Conservation (phyloP, 176 grass and related monocot species). For the Pharus latifolius region DNA sequence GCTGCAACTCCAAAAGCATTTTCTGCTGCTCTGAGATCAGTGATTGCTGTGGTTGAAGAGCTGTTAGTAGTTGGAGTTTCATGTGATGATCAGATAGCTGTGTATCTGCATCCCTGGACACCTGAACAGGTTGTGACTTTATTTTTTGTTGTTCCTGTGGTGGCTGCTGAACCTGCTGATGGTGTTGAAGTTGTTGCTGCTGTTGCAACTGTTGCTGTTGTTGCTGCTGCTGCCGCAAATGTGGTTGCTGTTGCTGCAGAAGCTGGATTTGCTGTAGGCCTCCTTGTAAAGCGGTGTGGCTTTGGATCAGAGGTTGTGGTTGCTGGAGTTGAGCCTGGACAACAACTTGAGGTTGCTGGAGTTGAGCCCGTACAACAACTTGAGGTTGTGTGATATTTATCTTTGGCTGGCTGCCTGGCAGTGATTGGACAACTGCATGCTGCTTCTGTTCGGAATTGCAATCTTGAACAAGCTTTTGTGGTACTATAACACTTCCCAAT, state of each 20-base stretch:
- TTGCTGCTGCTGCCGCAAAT: conserved; percentile 25
- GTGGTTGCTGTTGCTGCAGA: conserved; percentile 41
- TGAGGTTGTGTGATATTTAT: conserved; percentile 28
- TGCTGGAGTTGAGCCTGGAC: conserved; percentile 46
- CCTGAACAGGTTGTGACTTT: conserved; percentile 21
- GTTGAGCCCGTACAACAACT: conserved; percentile 16
- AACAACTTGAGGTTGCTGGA: conserved; percentile 43
- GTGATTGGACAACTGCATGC: conserved; percentile 17
- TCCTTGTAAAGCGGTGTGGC: conserved; percentile 31
- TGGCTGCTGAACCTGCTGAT: conserved; percentile 31
- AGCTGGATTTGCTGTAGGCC: conserved; percentile 42
- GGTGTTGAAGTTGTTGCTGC: conserved; percentile 20
- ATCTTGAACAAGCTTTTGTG: conserved; percentile 37
- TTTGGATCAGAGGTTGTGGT: conserved; percentile 38
- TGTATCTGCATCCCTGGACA: conserved; percentile 15
- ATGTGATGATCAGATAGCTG: conserved; percentile 51
- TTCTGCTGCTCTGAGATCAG: conserved; percentile 48
- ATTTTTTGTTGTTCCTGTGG: conserved; percentile 43
- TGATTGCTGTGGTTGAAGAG: conserved; percentile 37
- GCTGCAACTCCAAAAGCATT: conserved; percentile 42
- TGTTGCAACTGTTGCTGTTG: conserved; percentile 2
- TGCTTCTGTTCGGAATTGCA: conserved; percentile 34
- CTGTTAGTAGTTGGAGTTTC: conserved; percentile 49
- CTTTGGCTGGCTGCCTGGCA: conserved; percentile 24
- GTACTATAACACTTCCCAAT: conserved; percentile 18